phyloP scores from a whole-genome alignment of 208 protist genomes.

The Hexamita inflata region DNA sequence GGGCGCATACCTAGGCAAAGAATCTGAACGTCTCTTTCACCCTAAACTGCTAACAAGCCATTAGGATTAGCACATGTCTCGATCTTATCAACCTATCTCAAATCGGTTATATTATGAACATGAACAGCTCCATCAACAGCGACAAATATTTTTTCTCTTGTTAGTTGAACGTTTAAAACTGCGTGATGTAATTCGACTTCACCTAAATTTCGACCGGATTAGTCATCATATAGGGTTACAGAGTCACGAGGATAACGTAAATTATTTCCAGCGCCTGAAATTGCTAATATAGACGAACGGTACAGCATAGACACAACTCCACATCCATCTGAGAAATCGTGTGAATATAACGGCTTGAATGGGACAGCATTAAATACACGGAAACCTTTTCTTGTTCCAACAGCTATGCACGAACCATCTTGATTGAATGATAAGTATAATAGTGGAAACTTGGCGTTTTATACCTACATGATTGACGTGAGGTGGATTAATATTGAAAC shows the following conservation, averaged over 20 bases:
- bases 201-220: not conserved
- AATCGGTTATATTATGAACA: not conserved
- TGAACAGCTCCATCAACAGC: not conserved
- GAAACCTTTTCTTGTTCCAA: not conserved
- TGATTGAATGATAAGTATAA: slow-evolving; percentile 24
- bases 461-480: too few species aligned
- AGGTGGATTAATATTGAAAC: too few species aligned
- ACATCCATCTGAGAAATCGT: not conserved
- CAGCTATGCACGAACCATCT: slow-evolving; percentile 9
- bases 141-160: not conserved
- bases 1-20: not conserved
- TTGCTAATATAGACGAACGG: not conserved
- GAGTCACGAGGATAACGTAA: not conserved
- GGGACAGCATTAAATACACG: slow-evolving; percentile 7
- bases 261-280: not conserved
- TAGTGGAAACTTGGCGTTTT: too few species aligned
- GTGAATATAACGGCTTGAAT: not conserved
- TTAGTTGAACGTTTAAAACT: not conserved
- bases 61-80: slow-evolving; percentile 11
- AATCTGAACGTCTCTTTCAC: slow-evolving; percentile 11
- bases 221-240: slow-evolving; percentile 20
- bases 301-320: slow-evolving; percentile 1
- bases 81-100: not conserved
- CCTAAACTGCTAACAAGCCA: not conserved
- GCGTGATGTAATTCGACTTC: not conserved